Evolutionary conservation across 2,329 filamentous ascomycete species (phyloP).

Genomic region (Daldinia sp.): DNA sequence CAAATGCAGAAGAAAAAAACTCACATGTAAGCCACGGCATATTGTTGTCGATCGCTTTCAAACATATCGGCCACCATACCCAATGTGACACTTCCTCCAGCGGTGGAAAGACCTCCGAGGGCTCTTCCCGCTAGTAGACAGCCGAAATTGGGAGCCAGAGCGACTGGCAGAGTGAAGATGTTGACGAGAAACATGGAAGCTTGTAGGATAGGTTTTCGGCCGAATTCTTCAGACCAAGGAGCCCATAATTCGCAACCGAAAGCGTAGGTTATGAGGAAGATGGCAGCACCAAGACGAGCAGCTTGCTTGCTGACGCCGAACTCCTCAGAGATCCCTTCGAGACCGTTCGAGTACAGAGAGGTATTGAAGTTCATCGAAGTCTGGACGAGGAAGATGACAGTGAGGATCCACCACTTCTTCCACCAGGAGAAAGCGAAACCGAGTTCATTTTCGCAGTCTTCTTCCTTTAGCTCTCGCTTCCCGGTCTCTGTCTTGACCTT

Average conservation of each 20-base stretch:
- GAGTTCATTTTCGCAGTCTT: conserved; percentile 71
- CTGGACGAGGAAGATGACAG: conserved; percentile 77
- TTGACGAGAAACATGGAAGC: conserved; percentile 78
- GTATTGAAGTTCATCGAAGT: conserved; percentile 84
- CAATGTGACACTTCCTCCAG: conserved; percentile 76
- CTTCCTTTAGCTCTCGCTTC: conserved; percentile 44
- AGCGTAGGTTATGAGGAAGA: conserved; percentile 81
- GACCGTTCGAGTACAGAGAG: conserved; percentile 75
- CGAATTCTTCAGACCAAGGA: conserved; percentile 85
- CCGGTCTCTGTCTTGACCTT: conserved; percentile 28
- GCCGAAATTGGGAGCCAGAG: conserved; percentile 75
- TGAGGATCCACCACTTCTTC: conserved; percentile 78
- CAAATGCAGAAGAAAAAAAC: conserved; percentile 12
- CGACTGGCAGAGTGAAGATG: conserved; percentile 77
- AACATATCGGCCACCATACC: conserved; percentile 81
- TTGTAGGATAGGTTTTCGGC: conserved; percentile 79
- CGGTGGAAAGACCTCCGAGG: conserved; percentile 74
- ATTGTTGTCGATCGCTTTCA: conserved; percentile 75
- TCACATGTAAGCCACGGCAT: conserved; percentile 74
- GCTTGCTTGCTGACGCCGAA: conserved; percentile 74
- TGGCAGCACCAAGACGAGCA: conserved; percentile 76
- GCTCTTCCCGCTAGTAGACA: conserved; percentile 75
- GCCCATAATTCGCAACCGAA: conserved; percentile 91
- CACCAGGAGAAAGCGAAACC: conserved; percentile 66
- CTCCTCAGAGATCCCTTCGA: conserved; percentile 70